Conservation (phyloP, 2,329 filamentous ascomycete species). For the Paracorniculantispora psalliotae region DNA sequence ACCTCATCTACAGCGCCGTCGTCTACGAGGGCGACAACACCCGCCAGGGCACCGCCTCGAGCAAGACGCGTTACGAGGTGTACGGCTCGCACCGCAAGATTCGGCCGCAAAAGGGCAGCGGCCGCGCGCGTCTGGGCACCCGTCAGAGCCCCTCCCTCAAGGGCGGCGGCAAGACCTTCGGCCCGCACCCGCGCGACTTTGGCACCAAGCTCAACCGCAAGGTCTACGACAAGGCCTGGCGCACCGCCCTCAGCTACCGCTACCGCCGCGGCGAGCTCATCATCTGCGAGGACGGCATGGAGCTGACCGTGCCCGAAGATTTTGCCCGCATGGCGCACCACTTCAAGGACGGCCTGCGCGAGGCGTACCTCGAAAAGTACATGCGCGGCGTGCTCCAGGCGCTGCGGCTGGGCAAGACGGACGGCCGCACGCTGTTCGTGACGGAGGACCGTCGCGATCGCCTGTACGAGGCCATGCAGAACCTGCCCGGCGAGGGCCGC, state of each 20-base stretch:
- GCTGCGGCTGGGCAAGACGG: constrained; percentile 62
- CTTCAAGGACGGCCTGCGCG: constrained; percentile 44
- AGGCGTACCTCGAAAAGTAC: constrained; percentile 57
- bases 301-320: constrained; percentile 54
- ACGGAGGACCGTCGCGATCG: constrained; percentile 56
- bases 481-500: constrained; percentile 61
- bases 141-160: constrained; percentile 75
- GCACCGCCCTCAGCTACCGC: constrained; percentile 87
- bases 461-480: constrained; percentile 62
- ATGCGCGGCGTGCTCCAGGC: constrained; percentile 62
- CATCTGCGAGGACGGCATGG: constrained; percentile 73
- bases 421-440: constrained; percentile 72
- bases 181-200: constrained; percentile 91
- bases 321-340: constrained; percentile 40
- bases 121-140: constrained; percentile 71
- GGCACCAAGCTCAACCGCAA: constrained; percentile 77
- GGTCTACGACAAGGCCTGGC: constrained; percentile 92
- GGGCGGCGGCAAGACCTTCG: constrained; percentile 84
- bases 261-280: constrained; percentile 83
- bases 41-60: constrained; percentile 78
- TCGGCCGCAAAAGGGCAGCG: constrained; percentile 79
- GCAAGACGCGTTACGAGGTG: constrained; percentile 78
- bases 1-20: constrained; percentile 88
- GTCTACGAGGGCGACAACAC: constrained; percentile 88
- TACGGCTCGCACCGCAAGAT: constrained; percentile 80